phyloP scores from a whole-genome alignment of 2,329 filamentous ascomycete genomes.

The Mollisiaceae sp. region DNA sequence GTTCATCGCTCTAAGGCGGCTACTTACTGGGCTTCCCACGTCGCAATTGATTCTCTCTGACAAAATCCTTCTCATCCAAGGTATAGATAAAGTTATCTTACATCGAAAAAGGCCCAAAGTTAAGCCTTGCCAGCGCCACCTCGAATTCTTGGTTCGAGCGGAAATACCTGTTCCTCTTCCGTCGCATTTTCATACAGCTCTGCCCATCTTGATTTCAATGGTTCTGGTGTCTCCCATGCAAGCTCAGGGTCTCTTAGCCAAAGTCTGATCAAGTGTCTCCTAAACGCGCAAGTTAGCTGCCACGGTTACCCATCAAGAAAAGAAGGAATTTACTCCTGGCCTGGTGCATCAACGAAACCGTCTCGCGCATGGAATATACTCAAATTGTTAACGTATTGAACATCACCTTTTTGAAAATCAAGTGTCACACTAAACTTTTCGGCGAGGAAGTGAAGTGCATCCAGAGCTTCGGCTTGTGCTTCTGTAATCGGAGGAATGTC shows the following conservation, averaged over 20 bases:
- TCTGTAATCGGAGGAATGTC: constrained; percentile 59
- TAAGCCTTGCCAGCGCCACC: constrained; percentile 21
- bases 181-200: constrained; percentile 56
- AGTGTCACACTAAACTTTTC: constrained; percentile 46
- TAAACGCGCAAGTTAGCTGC: constrained; percentile 13
- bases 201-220: constrained; percentile 52
- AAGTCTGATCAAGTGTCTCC: constrained; percentile 51
- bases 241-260: constrained; percentile 51
- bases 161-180: constrained; percentile 58
- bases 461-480: constrained; percentile 51
- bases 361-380: constrained; percentile 53
- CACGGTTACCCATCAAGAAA: neutral
- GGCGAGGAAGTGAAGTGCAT: constrained; percentile 51
- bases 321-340: constrained; percentile 40
- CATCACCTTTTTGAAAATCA: constrained; percentile 48
- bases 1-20: neutral
- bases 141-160: constrained; percentile 57
- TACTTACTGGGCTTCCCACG: too few relatives aligned
- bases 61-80: too few relatives aligned
- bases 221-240: constrained; percentile 48
- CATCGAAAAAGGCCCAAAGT: neutral
- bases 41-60: too few relatives aligned
- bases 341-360: constrained; percentile 46
- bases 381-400: constrained; percentile 54
- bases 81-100: too few relatives aligned